phyloP scores from a whole-genome alignment of 805 yeast species.

The Sugiyamaella americana region DNA sequence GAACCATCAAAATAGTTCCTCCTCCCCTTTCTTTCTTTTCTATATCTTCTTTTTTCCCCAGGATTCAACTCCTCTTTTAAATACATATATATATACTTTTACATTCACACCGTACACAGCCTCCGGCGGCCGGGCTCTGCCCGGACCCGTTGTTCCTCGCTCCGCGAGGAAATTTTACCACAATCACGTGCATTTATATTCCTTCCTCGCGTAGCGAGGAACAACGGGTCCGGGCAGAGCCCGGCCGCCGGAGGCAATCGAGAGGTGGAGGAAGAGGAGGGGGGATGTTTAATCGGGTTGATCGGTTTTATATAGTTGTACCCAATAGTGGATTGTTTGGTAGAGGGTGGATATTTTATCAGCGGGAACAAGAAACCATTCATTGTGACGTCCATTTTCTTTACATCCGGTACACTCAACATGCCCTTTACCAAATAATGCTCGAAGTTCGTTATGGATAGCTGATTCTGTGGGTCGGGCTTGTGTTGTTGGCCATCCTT shows the following conservation, averaged over 20 bases:
- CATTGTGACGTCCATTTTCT: conserved; percentile 21
- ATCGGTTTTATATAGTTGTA: conserved; percentile 6
- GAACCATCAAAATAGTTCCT: conserved; percentile 9
- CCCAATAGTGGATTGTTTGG: conserved; percentile 14
- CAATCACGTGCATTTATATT: no score
- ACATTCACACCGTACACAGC: no score
- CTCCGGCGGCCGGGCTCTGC: background rate
- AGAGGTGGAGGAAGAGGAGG: no score
- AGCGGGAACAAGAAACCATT: conserved; percentile 26
- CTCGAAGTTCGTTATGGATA: conserved; percentile 22
- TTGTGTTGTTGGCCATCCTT: conserved; percentile 25
- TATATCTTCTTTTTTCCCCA: background rate
- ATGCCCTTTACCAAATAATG: conserved; percentile 24
- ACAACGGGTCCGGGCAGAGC: no score
- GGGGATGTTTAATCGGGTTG: background rate
- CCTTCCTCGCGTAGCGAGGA: no score
- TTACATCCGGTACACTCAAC: conserved; percentile 28
- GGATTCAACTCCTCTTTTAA: background rate
- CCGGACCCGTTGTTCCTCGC: background rate
- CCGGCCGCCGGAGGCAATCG: no score
- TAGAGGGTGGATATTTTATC: conserved; percentile 8
- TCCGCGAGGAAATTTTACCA: no score
- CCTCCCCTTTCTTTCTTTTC: background rate
- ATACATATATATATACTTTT: background rate
- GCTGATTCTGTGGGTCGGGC: conserved; percentile 22